Percentiles rank a stretch among this genome's conserved stretches.
Conservation (phyloP, 345 rosid genomes). For the Boechera divaricarpa region DNA sequence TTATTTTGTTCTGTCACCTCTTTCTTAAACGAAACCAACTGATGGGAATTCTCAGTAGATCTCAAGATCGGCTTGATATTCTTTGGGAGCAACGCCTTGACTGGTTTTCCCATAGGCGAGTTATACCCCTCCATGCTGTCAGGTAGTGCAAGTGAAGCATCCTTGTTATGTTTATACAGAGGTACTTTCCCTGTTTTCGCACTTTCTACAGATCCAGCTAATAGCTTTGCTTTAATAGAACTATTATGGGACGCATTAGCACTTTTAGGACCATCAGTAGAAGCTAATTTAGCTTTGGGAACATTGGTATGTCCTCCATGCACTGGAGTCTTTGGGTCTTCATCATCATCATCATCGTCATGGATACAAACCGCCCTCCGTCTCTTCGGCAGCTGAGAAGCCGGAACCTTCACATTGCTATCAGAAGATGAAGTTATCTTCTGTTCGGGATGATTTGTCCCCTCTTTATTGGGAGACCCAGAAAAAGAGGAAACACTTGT, state of each 20-base stretch:
- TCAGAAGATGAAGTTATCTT: slow-evolving; percentile 50
- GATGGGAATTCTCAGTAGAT: slow-evolving; percentile 68
- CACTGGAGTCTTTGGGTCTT: slow-evolving; percentile 82
- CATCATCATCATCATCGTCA: slow-evolving; percentile 71
- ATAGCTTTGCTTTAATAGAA: slow-evolving; percentile 41
- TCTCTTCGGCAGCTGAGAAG: slow-evolving; percentile 59
- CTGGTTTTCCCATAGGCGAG: slow-evolving; percentile 50
- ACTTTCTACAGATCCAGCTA: slow-evolving; percentile 40
- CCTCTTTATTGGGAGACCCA: slow-evolving; percentile 51
- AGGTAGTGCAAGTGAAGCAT: slow-evolving; percentile 42
- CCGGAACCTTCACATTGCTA: slow-evolving; percentile 46
- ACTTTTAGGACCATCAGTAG: slow-evolving; percentile 47
- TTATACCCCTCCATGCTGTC: slow-evolving; percentile 44
- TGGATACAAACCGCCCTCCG: slow-evolving; percentile 76
- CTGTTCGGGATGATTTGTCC: slow-evolving; percentile 47
- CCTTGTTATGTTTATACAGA: slow-evolving; percentile 44
- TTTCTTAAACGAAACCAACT: slow-evolving; percentile 40
- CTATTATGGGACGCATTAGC: slow-evolving; percentile 40
- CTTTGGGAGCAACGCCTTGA: slow-evolving; percentile 40
- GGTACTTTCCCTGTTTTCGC: slow-evolving; percentile 43
- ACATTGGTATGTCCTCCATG: slow-evolving; percentile 59
- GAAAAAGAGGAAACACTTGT: slow-evolving; percentile 56
- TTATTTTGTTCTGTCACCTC: slow-evolving; percentile 50
- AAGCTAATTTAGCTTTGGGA: slow-evolving; percentile 45
- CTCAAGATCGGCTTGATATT: slow-evolving; percentile 48